Base-by-base conservation (phyloP, 225 moss, liverwort and hornwort genomes). In the Pseudisothecium myosuroides region DNA sequence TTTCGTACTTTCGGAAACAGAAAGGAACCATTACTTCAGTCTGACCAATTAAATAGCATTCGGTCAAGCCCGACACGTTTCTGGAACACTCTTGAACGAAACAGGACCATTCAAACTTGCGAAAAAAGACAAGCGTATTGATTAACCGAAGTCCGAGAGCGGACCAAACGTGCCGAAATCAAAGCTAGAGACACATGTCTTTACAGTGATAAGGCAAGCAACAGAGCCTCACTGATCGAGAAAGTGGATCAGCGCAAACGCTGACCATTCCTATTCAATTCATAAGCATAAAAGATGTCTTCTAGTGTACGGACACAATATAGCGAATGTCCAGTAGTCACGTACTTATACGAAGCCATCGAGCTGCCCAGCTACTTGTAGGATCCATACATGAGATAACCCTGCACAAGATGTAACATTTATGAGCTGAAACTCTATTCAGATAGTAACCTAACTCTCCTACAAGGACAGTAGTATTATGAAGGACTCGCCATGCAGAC, bases 371-470 rank as follows among this genome's bases (percentile, higher is more conserved):
- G 92, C 98, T 99, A 88, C 94, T 94, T 77, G 95, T 93, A 47
- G 98, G 98, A 94, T 99, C 97, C 98, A 99, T 99, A 67, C 97
- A 96, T 61, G 98, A 96, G 83, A 99, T 99, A 27, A 99, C 91
- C 87, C 98, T 98, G 97, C 91, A 94, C 74, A 78, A 80, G 10
- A 80, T 66, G 28, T 47, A 91, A 58, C 84, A 89, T 78, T 59
- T 72, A 80, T 80, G 73, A 88, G 74, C 83, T 71, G 43, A 50
- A 87, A 74, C 59, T 66, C 66, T 39, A 49, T 29, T 39, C 16
- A 79, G 59, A 63, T 49, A 29, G 31, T 52, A 67, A 87, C 76
- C 74, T 65, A 71, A 24, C 32, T 81, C 83, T 55, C 61, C 49
- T 62, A 83, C 50, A 73, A 60, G 31, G 39, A 49, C 62, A n/a